Evolutionary conservation across 2,329 filamentous ascomycete genomes (phyloP).

Genomic region (Diaporthe nobilis): DNA sequence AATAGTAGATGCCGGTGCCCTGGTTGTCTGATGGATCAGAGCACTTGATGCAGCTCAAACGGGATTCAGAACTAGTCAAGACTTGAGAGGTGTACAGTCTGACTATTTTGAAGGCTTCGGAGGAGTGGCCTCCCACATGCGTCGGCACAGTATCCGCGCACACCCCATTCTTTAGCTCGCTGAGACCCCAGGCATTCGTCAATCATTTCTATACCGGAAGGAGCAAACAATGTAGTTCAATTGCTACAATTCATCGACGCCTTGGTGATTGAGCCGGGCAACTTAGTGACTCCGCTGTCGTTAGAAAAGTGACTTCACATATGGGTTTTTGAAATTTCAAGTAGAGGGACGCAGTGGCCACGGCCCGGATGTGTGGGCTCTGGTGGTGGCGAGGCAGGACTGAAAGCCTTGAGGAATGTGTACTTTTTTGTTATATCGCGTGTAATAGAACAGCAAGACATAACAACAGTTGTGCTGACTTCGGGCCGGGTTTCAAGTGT

Average conservation of each 20-base stretch:
- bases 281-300: background rate
- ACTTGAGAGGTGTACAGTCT: background rate
- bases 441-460: background rate
- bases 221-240: background rate
- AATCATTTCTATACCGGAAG: background rate
- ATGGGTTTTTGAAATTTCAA: background rate
- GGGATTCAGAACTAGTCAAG: background rate
- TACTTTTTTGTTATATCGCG: background rate
- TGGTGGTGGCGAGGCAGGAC: background rate
- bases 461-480: background rate
- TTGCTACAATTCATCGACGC: background rate
- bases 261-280: background rate
- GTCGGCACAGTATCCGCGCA: too few relatives aligned
- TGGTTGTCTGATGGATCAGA: background rate
- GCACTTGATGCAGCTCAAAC: background rate
- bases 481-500: background rate
- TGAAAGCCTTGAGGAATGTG: background rate
- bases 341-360: background rate
- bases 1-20: background rate
- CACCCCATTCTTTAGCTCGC: background rate
- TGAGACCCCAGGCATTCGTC: background rate
- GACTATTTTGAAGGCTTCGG: background rate
- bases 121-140: background rate
- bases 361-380: too few relatives aligned
- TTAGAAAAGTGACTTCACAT: background rate